These are phyloP conservation scores for Sindora glabra DNA, from an alignment of 306 rosid genomes.

Conservation along the genomic window DNA sequence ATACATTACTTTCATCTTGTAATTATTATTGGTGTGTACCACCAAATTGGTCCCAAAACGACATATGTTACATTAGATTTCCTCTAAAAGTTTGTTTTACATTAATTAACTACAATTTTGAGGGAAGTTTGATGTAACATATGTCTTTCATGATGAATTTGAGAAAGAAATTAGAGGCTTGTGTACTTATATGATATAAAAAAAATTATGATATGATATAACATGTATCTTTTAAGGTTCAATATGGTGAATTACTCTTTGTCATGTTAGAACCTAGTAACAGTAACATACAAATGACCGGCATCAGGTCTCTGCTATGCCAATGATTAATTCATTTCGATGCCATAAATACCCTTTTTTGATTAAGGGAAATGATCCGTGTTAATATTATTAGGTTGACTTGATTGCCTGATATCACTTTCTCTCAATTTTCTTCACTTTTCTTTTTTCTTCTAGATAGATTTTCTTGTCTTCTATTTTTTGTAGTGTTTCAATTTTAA, in stretches of 20 bases:
- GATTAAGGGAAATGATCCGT: not conserved
- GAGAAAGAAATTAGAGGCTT: too few species aligned
- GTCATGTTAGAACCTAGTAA: not conserved
- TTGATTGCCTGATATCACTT: not conserved
- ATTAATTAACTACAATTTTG: too few species aligned
- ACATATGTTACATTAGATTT: too few species aligned
- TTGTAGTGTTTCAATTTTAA: conserved; percentile 90
- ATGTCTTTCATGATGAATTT: too few species aligned
- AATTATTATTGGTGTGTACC: too few species aligned
- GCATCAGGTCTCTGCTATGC: not conserved
- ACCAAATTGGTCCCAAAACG: too few species aligned
- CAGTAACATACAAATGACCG: not conserved
- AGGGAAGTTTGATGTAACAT: too few species aligned
- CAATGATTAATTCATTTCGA: not conserved
- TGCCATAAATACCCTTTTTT: not conserved
- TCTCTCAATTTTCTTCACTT: not conserved
- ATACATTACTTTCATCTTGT: too few species aligned
- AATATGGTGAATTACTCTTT: not conserved
- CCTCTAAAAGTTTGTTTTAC: too few species aligned
- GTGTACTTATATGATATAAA: too few species aligned
- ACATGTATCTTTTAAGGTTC: too few species aligned
- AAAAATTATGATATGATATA: too few species aligned
- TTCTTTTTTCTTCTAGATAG: not conserved
- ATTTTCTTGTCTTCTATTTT: conserved; percentile 14
- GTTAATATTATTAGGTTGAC: not conserved